Evolutionary conservation across 441 rosid genomes (phyloP).

Genomic region (Viola pubescens): DNA sequence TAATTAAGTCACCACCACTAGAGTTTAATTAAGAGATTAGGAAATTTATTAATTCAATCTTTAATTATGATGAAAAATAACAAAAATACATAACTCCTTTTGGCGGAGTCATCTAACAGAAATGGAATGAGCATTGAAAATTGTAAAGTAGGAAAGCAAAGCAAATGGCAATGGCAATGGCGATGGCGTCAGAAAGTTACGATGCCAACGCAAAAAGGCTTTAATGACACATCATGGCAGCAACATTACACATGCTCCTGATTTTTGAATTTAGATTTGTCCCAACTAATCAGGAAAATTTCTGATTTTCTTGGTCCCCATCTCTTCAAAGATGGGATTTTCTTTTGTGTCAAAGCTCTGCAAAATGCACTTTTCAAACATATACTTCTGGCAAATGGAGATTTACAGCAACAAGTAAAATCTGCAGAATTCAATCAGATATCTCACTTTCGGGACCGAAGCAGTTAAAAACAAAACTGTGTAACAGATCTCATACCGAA

Average conservation of each 20-base stretch:
- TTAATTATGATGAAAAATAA: too few species aligned
- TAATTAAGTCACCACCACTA: too few species aligned
- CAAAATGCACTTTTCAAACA: neutral
- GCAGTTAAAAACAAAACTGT: too few species aligned
- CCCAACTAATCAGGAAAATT: conserved; percentile 11
- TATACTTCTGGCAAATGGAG: too few species aligned
- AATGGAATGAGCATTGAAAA: neutral
- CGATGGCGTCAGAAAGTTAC: conserved; percentile 33
- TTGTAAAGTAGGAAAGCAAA: neutral
- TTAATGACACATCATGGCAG: conserved; percentile 17
- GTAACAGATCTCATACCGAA: neutral
- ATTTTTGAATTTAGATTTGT: conserved; percentile 7
- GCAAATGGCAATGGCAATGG: neutral
- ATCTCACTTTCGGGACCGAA: too few species aligned
- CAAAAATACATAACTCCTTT: neutral
- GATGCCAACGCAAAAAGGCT: conserved; percentile 30
- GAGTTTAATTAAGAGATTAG: too few species aligned
- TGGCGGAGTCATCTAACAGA: neutral
- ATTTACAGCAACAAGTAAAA: too few species aligned
- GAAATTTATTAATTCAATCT: too few species aligned
- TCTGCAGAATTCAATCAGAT: too few species aligned
- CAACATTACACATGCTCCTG: conserved; percentile 10
- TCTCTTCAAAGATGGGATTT: neutral
- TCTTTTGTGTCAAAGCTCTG: neutral
- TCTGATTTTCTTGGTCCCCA: conserved; percentile 6